Base-by-base conservation (phyloP, 176 grass and related monocot species). In the maize (Zea mays) region DNA sequence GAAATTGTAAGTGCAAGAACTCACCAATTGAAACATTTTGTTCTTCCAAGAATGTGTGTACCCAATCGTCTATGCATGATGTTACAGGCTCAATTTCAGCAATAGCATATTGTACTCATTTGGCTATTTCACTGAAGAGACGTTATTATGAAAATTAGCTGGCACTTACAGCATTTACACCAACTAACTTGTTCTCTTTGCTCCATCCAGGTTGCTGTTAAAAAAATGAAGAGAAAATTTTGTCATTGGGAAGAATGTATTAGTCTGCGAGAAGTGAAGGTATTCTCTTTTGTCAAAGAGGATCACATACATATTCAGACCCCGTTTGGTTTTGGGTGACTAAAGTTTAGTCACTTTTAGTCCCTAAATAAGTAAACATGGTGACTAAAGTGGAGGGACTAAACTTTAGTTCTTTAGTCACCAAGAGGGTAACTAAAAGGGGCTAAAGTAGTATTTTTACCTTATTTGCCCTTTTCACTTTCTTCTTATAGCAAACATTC, bases 151-250 rank as follows among this genome's bases (percentile, higher is more conserved):
- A 8, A 66, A 74, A 64, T 27, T 66, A 15, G 14, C 35, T 69
- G 14, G 45, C 35, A 14, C 16, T 5, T 16, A 20, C 73, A 12
- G 20, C 57, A 74, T 52, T 83, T 16, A 4, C n/a, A 16, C 14
- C 47, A 35, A 62, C 33, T 44, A 20, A 45, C 46, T 15, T 52
- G 17, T 43, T 58, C 45, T 55, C 8, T 73, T 10, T 16, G 51
- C 56, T 72, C 20, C 62, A 27, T 83, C 51, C 81, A 97, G 93
- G 90, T 97, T 85, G 93, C 93, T 78, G 85, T 97, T 80, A 97
- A 97, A 86, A 97, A 87, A 78, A 97, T 97, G 88, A 97, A 97
- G 82, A 91, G 93, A 84, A 93, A 97, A 52, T 97, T 97, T 64
- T 83, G 85, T 68, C 85, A 70, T 20, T 89, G 85, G 86, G 90